Conservation (phyloP, 495 filamentous ascomycete species). For the Copromyces sp. region DNA sequence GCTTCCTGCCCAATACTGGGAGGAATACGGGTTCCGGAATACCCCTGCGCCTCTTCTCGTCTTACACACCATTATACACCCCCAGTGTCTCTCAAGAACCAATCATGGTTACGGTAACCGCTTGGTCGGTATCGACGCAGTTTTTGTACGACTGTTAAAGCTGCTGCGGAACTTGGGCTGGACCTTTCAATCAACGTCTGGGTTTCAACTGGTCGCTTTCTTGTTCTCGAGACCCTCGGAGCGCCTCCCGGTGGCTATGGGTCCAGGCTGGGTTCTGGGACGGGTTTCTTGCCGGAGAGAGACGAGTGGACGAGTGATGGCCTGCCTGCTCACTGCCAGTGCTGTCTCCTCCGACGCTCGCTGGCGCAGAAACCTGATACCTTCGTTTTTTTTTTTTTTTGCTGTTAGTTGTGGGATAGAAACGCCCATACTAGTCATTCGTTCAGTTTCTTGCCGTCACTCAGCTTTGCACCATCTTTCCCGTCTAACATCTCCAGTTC, state of each 20-base stretch:
- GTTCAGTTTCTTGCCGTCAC: background rate
- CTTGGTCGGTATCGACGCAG: background rate
- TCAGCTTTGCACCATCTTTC: background rate
- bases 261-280: background rate
- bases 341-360: background rate
- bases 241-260: background rate
- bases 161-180: background rate
- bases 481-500: background rate
- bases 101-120: background rate
- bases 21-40: background rate
- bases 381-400: background rate
- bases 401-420: background rate
- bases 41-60: background rate
- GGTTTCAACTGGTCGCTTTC: background rate
- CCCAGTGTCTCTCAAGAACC: background rate
- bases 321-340: background rate
- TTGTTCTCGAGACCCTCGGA: background rate
- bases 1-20: background rate
- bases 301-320: background rate
- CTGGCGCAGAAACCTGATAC: background rate
- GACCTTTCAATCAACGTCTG: background rate
- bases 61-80: background rate
- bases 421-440: background rate
- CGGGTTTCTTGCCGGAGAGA: background rate
- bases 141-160: background rate